A percentile compares a stretch with the other conserved stretches of the same genome.
These are phyloP conservation scores for Ambrosia artemisiifolia DNA, from an alignment of 129 eudicot species.

Conservation along the genomic window DNA sequence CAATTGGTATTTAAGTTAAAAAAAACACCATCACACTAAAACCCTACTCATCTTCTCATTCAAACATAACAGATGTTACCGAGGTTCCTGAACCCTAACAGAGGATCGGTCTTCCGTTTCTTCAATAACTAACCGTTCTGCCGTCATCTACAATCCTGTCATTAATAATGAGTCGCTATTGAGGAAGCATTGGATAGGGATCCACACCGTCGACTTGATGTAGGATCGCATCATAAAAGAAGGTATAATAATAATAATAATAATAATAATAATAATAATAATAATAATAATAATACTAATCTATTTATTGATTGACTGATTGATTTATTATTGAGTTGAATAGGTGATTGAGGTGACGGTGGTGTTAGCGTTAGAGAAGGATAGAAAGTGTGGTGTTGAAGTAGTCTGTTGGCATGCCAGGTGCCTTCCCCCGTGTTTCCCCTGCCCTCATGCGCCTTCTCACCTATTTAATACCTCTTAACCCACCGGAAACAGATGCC, in stretches of 20 bases:
- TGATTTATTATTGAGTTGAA: too few relatives aligned
- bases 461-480: conserved; percentile 14
- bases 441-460: conserved; percentile 9
- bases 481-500: too few relatives aligned
- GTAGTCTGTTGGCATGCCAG: conserved; percentile 27
- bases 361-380: conserved; percentile 4
- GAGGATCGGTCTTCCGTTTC: conserved; percentile 67
- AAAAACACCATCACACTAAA: too few relatives aligned
- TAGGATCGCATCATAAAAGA: conserved; percentile 61
- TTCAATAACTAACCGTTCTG: conserved; percentile 47
- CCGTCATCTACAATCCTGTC: conserved; percentile 81
- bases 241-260: too few relatives aligned
- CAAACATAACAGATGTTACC: conserved; percentile 92
- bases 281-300: too few relatives aligned
- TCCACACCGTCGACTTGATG: conserved; percentile 43
- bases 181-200: conserved; percentile 56
- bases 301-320: too few relatives aligned
- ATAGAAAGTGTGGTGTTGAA: conserved; percentile 26
- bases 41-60: too few relatives aligned
- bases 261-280: too few relatives aligned
- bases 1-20: too few relatives aligned
- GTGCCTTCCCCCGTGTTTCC: conserved; percentile 24
- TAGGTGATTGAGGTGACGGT: neutral
- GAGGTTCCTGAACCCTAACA: conserved; percentile 78
- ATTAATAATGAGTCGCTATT: conserved; percentile 44